A percentile compares a stretch with the other conserved stretches of the same genome.
phyloP scores from a whole-genome alignment of 257 asterid genomes.

The Ilex aquifolium region DNA sequence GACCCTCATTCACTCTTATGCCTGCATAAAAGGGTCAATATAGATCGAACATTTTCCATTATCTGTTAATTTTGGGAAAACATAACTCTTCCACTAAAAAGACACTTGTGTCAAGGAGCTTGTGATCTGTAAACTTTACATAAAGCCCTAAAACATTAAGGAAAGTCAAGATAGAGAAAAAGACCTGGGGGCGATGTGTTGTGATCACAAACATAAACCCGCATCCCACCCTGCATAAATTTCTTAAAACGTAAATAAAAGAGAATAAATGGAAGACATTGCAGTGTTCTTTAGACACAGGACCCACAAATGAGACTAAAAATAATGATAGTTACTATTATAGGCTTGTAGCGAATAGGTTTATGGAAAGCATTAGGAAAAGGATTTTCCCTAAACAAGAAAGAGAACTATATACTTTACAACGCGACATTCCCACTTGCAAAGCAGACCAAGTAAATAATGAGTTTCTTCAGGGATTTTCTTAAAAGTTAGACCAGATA shows the following conservation, averaged over 20 bases:
- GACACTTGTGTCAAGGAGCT: too few species aligned
- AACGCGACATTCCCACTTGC: background rate
- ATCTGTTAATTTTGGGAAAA: too few species aligned
- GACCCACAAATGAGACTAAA: background rate
- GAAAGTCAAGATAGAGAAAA: conserved; percentile 3
- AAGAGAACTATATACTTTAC: background rate
- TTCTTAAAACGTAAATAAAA: conserved; percentile 13
- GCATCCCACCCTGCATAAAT: conserved; percentile 66
- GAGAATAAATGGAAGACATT: conserved; percentile 3
- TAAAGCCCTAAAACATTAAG: background rate
- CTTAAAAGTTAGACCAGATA: too few species aligned
- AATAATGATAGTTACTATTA: background rate
- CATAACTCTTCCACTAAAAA: too few species aligned
- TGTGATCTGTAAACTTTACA: too few species aligned
- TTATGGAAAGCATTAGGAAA: background rate
- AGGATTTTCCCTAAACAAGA: background rate
- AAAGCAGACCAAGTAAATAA: too few species aligned
- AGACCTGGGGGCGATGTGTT: conserved; percentile 87
- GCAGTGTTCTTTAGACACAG: background rate
- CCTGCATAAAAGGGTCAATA: too few species aligned
- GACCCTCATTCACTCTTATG: too few species aligned
- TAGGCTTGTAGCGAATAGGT: background rate
- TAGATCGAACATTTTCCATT: too few species aligned
- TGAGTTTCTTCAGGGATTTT: too few species aligned
- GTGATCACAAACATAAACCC: conserved; percentile 71